Evolutionary conservation across 768 basidiomycete species (phyloP).

Genomic region (Pulveroboletus sp.): DNA sequence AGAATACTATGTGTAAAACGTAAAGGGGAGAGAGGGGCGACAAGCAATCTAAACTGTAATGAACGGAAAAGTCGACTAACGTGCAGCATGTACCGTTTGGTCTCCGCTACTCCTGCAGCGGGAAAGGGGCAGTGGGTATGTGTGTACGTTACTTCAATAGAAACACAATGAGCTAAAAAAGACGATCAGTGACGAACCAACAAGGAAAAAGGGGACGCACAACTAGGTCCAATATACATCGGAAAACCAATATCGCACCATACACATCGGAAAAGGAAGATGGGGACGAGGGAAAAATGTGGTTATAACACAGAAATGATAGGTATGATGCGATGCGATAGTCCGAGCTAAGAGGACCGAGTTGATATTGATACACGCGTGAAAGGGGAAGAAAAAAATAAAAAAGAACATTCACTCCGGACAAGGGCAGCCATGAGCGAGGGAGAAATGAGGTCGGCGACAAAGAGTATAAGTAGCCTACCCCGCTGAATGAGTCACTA

Average conservation of each 20-base stretch:
- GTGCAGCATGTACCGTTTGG: constrained; percentile 17
- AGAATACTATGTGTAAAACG: constrained; percentile 15
- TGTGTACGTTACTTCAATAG: constrained; percentile 23
- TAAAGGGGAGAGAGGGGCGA: constrained; percentile 13
- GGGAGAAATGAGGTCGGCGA: constrained; percentile 2
- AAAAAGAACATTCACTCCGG: not conserved
- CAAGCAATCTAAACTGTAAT: constrained; percentile 20
- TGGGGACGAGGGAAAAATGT: not conserved
- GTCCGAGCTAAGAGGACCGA: constrained; percentile 25
- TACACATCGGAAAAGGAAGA: constrained; percentile 21
- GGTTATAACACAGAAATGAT: constrained; percentile 24
- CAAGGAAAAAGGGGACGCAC: constrained; percentile 8
- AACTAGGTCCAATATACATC: constrained; percentile 27
- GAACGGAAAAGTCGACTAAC: constrained; percentile 11
- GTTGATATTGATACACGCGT: constrained; percentile 32
- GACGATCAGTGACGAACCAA: constrained; percentile 7
- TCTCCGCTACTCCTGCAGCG: constrained; percentile 18
- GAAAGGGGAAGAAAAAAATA: not conserved
- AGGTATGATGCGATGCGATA: constrained; percentile 33
- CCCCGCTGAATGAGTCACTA: constrained; percentile 22
- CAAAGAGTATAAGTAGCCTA: constrained; percentile 17
- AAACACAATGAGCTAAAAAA: constrained; percentile 23
- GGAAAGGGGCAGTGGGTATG: constrained; percentile 20
- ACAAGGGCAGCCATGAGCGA: not conserved
- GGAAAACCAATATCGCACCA: constrained; percentile 33